Evolutionary conservation across 2,329 filamentous ascomycete species (phyloP), one percentile per base, ranked within the genome.

Genomic region (Venturia asperata): DNA sequence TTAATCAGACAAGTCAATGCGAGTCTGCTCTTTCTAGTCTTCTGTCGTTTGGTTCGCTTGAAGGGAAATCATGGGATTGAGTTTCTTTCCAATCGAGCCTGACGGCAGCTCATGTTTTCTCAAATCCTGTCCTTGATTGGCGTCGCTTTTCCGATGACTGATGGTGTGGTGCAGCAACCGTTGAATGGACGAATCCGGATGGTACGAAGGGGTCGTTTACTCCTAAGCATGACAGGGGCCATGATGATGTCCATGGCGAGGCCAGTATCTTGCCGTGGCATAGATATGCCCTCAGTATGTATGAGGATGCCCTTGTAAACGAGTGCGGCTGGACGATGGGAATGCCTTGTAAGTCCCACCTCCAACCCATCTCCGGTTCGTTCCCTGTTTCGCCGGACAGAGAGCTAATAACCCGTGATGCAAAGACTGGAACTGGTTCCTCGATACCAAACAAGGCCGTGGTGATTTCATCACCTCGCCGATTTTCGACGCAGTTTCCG

Each of bases 311-410:
- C 1, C 71, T 80, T 1, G 71, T 71, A 3, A 71, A 75, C 15
- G 77, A 79, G 65, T 80, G 78, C 64, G 76, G 76, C 39, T 80
- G 78, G 65, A 73, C 68, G 6, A 77, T 76, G 61, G 73, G 72
- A 52, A 74, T 77, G 61, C 78, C 78, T n/a, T 65, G 61, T 24
- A 47, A 42, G 39, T 47, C 30, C 78, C 30, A 3, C 30, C 30
- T 34, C 30, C 30, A 34, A 34, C 3, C 30, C 30, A 34, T 34
- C 3, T 34, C 30, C 6, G 30, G 30, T 6, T 34, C 30, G 30
- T 34, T 6, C 6, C 30, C 30, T 34, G 30, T 34, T 34, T 6
- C 30, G 30, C 30, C 30, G 30, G 6, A 34, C 30, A 34, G 30
- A 34, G 30, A 34, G 30, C 30, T 34, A 6, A 34, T 6, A 6